Base-by-base conservation (phyloP, 495 filamentous ascomycete genomes). In the Halenospora varia region DNA sequence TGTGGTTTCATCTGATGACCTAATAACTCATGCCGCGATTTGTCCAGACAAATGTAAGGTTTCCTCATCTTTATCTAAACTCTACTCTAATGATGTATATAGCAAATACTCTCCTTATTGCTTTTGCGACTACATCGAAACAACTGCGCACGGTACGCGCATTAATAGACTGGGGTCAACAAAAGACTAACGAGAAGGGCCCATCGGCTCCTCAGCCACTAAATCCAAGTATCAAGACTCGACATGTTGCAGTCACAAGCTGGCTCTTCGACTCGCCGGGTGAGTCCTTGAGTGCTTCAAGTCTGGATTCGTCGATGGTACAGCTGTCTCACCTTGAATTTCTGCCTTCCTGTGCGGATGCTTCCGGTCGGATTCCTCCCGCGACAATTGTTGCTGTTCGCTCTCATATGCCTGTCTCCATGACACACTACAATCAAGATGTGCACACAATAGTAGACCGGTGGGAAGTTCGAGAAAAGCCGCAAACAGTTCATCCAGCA, bases 11-110 rank as follows among this genome's bases (percentile, higher is more conserved):
- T 85, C 84, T 10, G 82, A 87, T 49, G 83, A 90, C 48, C 62
- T 88, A 15, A 76, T 95, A 29, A 91, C 89, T 2, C 91, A 96
- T 72, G 89, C 90, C 2, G 80, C 91, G 13, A 74, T 94, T 55
- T 86, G 86, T 56, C 81, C 85, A 10, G 89, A 92, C 44, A 86
- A 78, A 70, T 78, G 84, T 88, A 73, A 59, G 70, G 53, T 20
- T 15, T 44, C 29, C 46, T 19, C 20, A n/a, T 15, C 6, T 0
- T 25, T 4, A 4, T 25, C 45, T 10, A 35, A 10, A 26, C 6
- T 47, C 48, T 58, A 42, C 26, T 10, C 19, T 54, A 53, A 57
- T 42, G 44, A 18, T 18, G 22, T 18, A 11, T 51, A 17, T 29
- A 80, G 75, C 72, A 64, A 80, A 79, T 54, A 78, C 68, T 18